Evolutionary conservation across 495 filamentous ascomycete species (phyloP), one percentile per base, ranked within the genome.

Genomic region (Podospora appendiculata): DNA sequence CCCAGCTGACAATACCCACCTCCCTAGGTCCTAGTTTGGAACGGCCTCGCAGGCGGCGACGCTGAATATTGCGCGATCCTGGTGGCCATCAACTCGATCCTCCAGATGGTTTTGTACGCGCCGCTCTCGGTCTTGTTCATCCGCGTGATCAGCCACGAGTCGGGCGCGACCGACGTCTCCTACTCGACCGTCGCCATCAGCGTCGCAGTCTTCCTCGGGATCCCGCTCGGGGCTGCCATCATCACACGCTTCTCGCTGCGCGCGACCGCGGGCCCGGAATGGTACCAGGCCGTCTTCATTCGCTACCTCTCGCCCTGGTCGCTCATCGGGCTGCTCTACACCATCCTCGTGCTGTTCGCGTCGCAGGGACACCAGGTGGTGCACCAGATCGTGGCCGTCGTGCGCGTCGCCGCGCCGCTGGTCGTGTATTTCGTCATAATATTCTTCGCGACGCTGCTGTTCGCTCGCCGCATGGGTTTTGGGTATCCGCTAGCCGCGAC

Each of bases 61-160:
- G 70, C 58, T 19, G 86, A 93, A 57, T 94, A 95, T 70, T 95
- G 90, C 65, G 90, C 90, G 34, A 88, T 95, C 54, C 82, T 95
- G 3, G 90, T 95, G 0, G 90, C 90, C 36, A 67, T 95, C 58
- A 95, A 95, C 66, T 92, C 89, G 0, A 61, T 94, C 19, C 73
- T 95, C 8, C 90, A 95, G 54, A 94, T 95, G 68, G 79, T 94
- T 3, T 72, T 95, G 6, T 95, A 86, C 58, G 90, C 90, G 0
- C 90, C 90, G 0, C 63, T 94, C 7, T 81, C 86, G 1, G 64
- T 95, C 46, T 78, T 94, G 55, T 95, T 89, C 70, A 82, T 95
- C 61, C 70, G 75, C 32, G 72, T 90, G 49, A 84, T 93, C 61
- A 80, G 80, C 59, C 67, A 63, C 1, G 53, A 63, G 6, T 52